Conservation (phyloP, 169 alveolate genomes). For the Plasmodium relictum region DNA sequence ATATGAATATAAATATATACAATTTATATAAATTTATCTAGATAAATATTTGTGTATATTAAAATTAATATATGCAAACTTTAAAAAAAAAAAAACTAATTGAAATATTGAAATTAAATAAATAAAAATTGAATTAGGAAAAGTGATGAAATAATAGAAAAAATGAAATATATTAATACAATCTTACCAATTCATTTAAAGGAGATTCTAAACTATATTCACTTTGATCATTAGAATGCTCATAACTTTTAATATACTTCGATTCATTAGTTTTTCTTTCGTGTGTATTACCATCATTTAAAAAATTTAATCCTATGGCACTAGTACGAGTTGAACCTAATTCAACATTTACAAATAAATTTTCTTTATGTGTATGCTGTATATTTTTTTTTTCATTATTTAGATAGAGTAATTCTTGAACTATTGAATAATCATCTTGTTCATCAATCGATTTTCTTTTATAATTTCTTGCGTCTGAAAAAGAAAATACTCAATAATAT, state of each 20-base stretch:
- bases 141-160: not conserved
- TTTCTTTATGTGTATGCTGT: conserved; percentile 17
- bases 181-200: conserved; percentile 63
- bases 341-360: conserved; percentile 32
- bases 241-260: conserved; percentile 16
- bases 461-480: conserved; percentile 59
- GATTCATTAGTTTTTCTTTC: conserved; percentile 34
- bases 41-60: not conserved
- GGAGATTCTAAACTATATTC: conserved; percentile 63
- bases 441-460: conserved; percentile 76
- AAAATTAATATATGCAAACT: not conserved
- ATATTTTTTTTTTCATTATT: conserved; percentile 36
- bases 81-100: not conserved
- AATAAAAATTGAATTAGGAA: not conserved
- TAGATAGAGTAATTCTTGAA: conserved; percentile 56
- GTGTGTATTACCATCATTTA: not conserved
- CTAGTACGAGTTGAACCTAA: conserved; percentile 60
- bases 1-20: not conserved
- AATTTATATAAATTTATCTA: not conserved
- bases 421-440: conserved; percentile 53
- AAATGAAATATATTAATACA: not conserved
- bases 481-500: not conserved
- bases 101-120: not conserved
- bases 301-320: conserved; percentile 43
- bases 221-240: not conserved